Conservation (phyloP, 495 filamentous ascomycete species). For the Trichodelitschia bisporula region DNA sequence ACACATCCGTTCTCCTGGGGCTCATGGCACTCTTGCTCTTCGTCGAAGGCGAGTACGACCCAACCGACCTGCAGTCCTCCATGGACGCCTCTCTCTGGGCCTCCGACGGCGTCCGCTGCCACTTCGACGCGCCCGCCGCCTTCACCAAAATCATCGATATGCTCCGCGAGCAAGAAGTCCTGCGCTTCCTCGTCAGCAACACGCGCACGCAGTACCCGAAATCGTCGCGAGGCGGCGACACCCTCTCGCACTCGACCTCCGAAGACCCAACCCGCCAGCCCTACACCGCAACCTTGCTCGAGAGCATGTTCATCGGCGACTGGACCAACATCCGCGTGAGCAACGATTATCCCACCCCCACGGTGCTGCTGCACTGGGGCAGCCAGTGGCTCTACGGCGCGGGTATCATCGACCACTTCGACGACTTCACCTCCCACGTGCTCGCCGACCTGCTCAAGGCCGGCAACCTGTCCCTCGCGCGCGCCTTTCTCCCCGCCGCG, state of each 20-base stretch:
- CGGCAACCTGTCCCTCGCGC: slow-evolving; percentile 3
- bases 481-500: slow-evolving; percentile 47
- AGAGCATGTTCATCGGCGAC: slow-evolving; percentile 11
- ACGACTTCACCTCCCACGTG: slow-evolving; percentile 24
- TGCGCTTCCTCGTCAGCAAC: slow-evolving; percentile 55
- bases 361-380: slow-evolving; percentile 10
- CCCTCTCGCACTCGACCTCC: background rate
- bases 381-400: slow-evolving; percentile 10
- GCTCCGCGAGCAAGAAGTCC: slow-evolving; percentile 48
- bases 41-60: slow-evolving; percentile 52
- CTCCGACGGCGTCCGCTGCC: slow-evolving; percentile 11
- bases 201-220: slow-evolving; percentile 2
- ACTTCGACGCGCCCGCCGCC: slow-evolving; percentile 39
- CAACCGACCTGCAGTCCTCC: slow-evolving; percentile 32
- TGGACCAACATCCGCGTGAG: slow-evolving; percentile 6
- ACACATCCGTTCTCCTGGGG: slow-evolving; percentile 46
- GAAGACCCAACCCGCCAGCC: no score
- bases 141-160: slow-evolving; percentile 40
- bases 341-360: background rate
- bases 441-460: slow-evolving; percentile 26
- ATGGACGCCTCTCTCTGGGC: no score
- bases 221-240: background rate
- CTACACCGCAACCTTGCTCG: slow-evolving; percentile 5
- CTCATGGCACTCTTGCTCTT: slow-evolving; percentile 66
- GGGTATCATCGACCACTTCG: slow-evolving; percentile 8